Evolutionary conservation across 2,329 filamentous ascomycete genomes (phyloP).

Genomic region (Cryphonectria naterciae): DNA sequence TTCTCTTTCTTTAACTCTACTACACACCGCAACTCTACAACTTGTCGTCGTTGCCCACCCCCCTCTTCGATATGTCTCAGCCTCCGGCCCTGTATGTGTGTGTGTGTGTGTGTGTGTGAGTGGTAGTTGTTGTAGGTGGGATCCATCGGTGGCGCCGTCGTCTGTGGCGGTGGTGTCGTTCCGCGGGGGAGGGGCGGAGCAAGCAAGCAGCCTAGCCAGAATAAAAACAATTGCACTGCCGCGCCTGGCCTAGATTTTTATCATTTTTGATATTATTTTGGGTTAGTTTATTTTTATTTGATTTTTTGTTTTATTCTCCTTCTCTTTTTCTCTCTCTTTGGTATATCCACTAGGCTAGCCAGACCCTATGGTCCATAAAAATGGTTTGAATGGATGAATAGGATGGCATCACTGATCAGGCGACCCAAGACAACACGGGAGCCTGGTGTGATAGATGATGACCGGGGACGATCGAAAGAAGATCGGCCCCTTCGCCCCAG

Average conservation of each 20-base stretch:
- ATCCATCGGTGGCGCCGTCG: neutral
- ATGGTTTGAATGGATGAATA: too few relatives aligned
- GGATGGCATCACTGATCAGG: slow-evolving; percentile 1
- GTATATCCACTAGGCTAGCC: too few relatives aligned
- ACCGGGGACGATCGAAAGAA: neutral
- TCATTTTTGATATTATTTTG: neutral
- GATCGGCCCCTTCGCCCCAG: neutral
- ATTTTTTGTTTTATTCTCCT: too few relatives aligned
- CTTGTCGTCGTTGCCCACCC: neutral
- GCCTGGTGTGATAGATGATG: neutral
- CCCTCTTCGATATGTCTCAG: neutral
- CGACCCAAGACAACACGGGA: slow-evolving; percentile 4
- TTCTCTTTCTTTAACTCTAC: neutral
- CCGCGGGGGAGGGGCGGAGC: neutral
- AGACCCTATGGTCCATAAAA: neutral
- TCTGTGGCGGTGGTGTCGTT: too few relatives aligned
- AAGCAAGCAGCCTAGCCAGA: too few relatives aligned
- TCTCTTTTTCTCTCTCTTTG: too few relatives aligned
- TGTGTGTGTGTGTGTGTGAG: neutral
- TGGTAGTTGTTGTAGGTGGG: neutral
- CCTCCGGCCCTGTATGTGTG: neutral
- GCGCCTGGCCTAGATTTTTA: neutral
- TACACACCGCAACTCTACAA: neutral
- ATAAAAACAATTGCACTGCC: neutral
- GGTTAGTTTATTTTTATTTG: too few relatives aligned